phyloP scores from a whole-genome alignment of 2,329 filamentous ascomycete genomes.

The Colletotrichum graminicola region DNA sequence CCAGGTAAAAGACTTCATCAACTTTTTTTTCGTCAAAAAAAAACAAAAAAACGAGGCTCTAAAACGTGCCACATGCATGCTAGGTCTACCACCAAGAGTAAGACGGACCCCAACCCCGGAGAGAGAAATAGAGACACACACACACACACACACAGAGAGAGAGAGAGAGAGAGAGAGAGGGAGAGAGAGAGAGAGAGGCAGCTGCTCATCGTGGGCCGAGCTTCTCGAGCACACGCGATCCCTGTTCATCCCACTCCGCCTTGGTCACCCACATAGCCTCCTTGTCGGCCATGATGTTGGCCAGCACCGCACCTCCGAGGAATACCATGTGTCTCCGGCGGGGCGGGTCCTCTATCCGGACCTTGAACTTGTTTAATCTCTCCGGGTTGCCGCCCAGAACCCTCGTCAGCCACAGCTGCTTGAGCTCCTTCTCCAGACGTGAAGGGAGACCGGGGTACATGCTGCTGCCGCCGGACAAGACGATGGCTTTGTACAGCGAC shows the following conservation, averaged over 20 bases:
- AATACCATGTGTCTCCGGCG: conserved; percentile 99
- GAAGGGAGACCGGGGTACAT: conserved; percentile 99
- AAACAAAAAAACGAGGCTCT: conserved; percentile 34
- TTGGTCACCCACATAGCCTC: conserved; percentile 99
- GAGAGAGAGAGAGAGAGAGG: background rate
- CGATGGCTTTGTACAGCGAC: conserved; percentile 96
- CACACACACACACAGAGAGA: no score
- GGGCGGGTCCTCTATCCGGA: conserved; percentile 97
- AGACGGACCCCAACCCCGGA: conserved; percentile 10
- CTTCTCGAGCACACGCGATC: conserved; percentile 87
- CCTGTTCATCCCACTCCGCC: conserved; percentile 96
- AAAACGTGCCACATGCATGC: conserved; percentile 41
- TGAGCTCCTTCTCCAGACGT: conserved; percentile 96
- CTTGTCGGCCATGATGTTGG: conserved; percentile 99
- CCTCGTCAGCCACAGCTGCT: conserved; percentile 96
- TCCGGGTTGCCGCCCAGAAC: conserved; percentile 93
- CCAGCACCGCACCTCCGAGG: conserved; percentile 93
- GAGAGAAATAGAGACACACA: background rate
- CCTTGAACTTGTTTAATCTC: conserved; percentile 98
- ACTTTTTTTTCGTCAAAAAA: conserved; percentile 42
- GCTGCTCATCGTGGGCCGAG: conserved; percentile 81
- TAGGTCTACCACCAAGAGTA: conserved; percentile 39
- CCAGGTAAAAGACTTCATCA: conserved; percentile 26
- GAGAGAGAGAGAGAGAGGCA: background rate
- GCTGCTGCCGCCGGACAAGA: conserved; percentile 95